Percentiles rank a stretch among this genome's conserved stretches.
Evolutionary conservation across 179 eudicot genomes (phyloP).

Genomic region (Heliamphora pulchella): DNA sequence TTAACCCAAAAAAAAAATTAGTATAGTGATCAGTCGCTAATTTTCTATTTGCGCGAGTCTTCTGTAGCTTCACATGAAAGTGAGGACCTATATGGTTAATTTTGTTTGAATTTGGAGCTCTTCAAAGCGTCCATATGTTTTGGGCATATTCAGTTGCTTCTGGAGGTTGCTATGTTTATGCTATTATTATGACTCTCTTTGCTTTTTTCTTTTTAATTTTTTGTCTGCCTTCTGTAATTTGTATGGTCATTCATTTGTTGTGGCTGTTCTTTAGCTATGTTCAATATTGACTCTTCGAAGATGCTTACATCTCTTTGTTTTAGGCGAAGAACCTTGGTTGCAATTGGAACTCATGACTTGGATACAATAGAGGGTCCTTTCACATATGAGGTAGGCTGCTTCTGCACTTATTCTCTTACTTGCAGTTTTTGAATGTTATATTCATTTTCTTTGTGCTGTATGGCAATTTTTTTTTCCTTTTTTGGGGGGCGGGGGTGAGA

Average conservation of each 20-base stretch:
- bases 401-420: neutral
- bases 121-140: neutral
- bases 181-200: neutral
- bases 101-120: neutral
- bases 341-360: conserved; percentile 97
- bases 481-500: neutral
- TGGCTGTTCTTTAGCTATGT: neutral
- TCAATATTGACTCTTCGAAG: neutral
- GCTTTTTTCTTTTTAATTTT: neutral
- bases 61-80: neutral
- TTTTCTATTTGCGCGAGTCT: neutral
- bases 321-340: conserved; percentile 94
- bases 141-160: neutral
- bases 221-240: neutral
- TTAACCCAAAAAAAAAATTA: no score
- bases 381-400: conserved; percentile 72
- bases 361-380: conserved; percentile 93
- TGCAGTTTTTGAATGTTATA: neutral
- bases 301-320: conserved; percentile 1
- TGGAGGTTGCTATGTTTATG: neutral
- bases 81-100: neutral
- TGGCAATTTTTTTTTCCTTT: neutral
- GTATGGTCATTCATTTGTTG: neutral
- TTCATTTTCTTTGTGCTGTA: neutral
- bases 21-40: neutral